These are phyloP conservation scores for Suhomyces kilbournensis DNA, from an alignment of 805 yeast genomes.

Conservation along the genomic window DNA sequence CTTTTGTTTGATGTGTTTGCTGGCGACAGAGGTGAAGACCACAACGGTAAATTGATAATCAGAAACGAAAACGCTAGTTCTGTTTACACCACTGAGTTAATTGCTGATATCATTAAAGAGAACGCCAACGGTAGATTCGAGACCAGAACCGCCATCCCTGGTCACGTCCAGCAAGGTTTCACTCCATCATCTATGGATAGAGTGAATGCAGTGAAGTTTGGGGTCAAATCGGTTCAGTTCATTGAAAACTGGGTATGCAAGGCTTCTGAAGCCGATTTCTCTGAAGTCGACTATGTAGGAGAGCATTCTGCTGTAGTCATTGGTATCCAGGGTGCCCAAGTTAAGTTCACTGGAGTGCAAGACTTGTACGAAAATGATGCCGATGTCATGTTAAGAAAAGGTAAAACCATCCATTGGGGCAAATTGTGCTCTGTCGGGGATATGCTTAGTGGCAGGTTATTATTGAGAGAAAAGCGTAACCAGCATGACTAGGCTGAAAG, in stretches of 20 bases:
- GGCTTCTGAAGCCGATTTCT: background rate
- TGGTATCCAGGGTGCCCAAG: slow-evolving; percentile 66
- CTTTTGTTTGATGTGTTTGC: slow-evolving; percentile 57
- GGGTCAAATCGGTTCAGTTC: slow-evolving; percentile 66
- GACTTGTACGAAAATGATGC: slow-evolving; percentile 60
- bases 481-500: background rate
- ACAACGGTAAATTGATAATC: slow-evolving; percentile 67
- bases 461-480: slow-evolving; percentile 24
- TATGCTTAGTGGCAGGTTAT: slow-evolving; percentile 68
- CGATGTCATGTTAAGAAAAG: slow-evolving; percentile 61
- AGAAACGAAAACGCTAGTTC: slow-evolving; percentile 66
- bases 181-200: slow-evolving; percentile 77
- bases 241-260: slow-evolving; percentile 44
- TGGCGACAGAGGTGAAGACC: slow-evolving; percentile 60
- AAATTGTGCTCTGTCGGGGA: slow-evolving; percentile 57
- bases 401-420: slow-evolving; percentile 67
- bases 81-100: slow-evolving; percentile 63
- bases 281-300: too few species aligned
- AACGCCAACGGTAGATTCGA: slow-evolving; percentile 66
- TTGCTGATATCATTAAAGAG: slow-evolving; percentile 68
- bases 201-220: slow-evolving; percentile 68
- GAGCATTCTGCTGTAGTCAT: slow-evolving; percentile 50
- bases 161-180: slow-evolving; percentile 85
- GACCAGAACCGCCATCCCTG: slow-evolving; percentile 78
- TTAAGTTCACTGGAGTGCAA: slow-evolving; percentile 55